Percentiles rank a stretch among this genome's conserved stretches.
These are phyloP conservation scores for Bombardia bombarda DNA, from an alignment of 495 filamentous ascomycete genomes.

Conservation along the genomic window DNA sequence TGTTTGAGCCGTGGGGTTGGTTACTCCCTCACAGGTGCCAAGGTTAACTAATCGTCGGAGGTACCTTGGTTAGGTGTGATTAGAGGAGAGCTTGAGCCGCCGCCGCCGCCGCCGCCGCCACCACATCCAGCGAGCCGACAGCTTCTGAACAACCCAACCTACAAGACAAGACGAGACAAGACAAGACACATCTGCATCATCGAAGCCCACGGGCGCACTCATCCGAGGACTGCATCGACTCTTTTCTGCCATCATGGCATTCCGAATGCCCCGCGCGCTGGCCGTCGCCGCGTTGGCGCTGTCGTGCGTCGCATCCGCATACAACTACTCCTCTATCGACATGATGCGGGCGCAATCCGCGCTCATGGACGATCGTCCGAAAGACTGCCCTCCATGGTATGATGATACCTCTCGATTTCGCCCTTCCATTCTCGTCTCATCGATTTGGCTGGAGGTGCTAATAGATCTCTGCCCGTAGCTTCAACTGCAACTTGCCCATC, in stretches of 20 bases:
- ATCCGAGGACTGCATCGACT: not conserved
- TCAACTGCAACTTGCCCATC: conserved; percentile 93
- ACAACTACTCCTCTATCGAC: conserved; percentile 39
- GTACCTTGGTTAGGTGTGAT: too few species aligned
- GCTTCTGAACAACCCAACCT: not conserved
- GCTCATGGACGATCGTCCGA: conserved; percentile 45
- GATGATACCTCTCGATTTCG: too few species aligned
- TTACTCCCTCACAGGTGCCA: too few species aligned
- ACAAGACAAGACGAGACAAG: too few species aligned
- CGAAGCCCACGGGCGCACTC: too few species aligned
- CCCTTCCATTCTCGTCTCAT: too few species aligned
- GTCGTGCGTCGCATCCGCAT: conserved; percentile 30
- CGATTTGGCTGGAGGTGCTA: too few species aligned
- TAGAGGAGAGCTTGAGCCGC: not conserved
- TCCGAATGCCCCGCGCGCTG: conserved; percentile 22
- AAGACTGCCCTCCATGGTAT: conserved; percentile 59
- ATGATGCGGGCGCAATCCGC: conserved; percentile 44
- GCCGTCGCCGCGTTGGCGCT: conserved; percentile 34
- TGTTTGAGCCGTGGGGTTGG: too few species aligned
- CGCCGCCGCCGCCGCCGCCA: too few species aligned
- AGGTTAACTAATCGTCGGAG: too few species aligned
- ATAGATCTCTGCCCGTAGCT: conserved; percentile 41
- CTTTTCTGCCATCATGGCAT: conserved; percentile 26
- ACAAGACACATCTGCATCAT: too few species aligned
- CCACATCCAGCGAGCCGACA: not conserved